phyloP scores from a whole-genome alignment of 192 early-diverging fungal species.

The Coemansia sp. region DNA sequence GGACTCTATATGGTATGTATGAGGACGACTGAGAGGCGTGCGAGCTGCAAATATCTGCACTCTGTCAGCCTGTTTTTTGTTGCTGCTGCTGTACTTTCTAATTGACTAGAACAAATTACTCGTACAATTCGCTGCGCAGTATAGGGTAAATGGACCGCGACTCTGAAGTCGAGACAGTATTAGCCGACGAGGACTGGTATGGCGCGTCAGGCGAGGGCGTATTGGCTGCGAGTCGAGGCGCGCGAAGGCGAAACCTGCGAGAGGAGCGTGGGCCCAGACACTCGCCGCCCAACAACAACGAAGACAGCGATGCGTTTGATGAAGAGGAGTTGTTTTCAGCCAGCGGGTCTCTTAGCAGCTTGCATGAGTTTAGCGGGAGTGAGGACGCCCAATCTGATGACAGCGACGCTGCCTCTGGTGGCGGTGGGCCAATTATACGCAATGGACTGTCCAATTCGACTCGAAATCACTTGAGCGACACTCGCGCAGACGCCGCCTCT shows the following conservation, averaged over 20 bases:
- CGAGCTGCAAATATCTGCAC: constrained; percentile 9
- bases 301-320: constrained; percentile 24
- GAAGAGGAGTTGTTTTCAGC: constrained; percentile 52
- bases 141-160: constrained; percentile 44
- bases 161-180: constrained; percentile 46
- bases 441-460: constrained; percentile 12
- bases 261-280: background rate
- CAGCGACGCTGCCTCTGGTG: background rate
- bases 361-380: constrained; percentile 50
- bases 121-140: background rate
- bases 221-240: constrained; percentile 2
- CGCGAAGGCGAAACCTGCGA: constrained; percentile 2
- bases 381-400: constrained; percentile 7
- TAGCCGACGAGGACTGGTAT: constrained; percentile 49
- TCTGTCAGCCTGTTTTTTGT: background rate
- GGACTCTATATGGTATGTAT: background rate
- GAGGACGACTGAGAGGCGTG: background rate
- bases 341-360: constrained; percentile 49
- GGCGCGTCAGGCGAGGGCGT: constrained; percentile 4
- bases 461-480: constrained; percentile 2
- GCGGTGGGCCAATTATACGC: constrained; percentile 34
- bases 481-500: background rate
- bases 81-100: background rate
- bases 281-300: background rate
- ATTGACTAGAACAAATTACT: no score